A percentile compares a stretch with the other conserved stretches of the same genome.
These are phyloP conservation scores for Microbotryum violaceum DNA, from an alignment of 1,284 basidiomycete species.

Conservation along the genomic window DNA sequence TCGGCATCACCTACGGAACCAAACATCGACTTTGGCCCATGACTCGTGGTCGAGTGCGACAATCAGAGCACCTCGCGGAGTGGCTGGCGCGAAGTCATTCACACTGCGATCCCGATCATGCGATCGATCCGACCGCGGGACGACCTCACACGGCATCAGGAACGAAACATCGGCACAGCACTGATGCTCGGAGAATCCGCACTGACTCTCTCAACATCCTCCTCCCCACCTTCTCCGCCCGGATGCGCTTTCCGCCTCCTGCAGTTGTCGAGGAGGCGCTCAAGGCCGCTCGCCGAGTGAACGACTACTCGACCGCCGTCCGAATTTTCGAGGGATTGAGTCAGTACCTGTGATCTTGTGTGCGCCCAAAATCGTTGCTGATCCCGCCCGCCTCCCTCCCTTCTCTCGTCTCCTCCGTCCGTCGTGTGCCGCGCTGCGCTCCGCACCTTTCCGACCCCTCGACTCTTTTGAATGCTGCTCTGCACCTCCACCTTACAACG, in stretches of 20 bases:
- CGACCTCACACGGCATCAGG: too few relatives aligned
- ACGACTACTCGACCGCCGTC: conserved; percentile 95
- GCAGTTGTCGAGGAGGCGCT: conserved; percentile 81
- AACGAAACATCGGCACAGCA: too few relatives aligned
- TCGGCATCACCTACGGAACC: too few relatives aligned
- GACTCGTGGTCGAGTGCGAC: too few relatives aligned
- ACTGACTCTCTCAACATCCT: too few relatives aligned
- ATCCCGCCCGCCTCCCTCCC: not conserved
- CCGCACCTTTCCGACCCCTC: not conserved
- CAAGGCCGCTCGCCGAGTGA: conserved; percentile 79
- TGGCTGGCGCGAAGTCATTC: too few relatives aligned
- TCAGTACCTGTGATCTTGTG: conserved; percentile 2
- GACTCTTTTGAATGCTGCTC: not conserved
- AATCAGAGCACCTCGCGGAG: too few relatives aligned
- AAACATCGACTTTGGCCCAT: too few relatives aligned
- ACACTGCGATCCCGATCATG: too few relatives aligned
- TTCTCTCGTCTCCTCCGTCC: not conserved
- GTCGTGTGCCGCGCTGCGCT: not conserved
- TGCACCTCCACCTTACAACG: not conserved
- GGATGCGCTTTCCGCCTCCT: not conserved
- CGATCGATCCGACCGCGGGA: too few relatives aligned
- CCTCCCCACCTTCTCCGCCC: not conserved
- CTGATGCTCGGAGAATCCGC: too few relatives aligned
- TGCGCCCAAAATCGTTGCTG: not conserved
- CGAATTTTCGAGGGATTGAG: conserved; percentile 63